Evolutionary conservation across 129 eudicot genomes (phyloP).

Genomic region (Tanacetum coccineum): DNA sequence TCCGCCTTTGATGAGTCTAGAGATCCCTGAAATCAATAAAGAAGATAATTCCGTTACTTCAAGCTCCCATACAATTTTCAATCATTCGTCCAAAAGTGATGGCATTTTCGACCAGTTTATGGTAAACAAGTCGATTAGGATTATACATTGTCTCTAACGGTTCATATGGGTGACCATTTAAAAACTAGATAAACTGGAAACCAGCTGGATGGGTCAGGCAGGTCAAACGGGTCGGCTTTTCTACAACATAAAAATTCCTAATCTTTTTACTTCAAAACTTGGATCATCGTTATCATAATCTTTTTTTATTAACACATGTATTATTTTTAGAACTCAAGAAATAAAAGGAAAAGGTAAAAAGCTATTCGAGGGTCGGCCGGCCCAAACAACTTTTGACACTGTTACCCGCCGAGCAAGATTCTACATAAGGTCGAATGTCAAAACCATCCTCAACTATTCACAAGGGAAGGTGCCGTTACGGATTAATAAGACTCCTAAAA

Average conservation of each 20-base stretch:
- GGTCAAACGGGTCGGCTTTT: no score
- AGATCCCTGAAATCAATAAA: constrained; percentile 62
- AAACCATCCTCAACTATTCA: background rate
- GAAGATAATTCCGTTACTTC: constrained; percentile 1
- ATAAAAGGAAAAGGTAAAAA: no score
- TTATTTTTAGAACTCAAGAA: no score
- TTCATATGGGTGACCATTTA: background rate
- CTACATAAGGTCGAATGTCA: constrained; percentile 2
- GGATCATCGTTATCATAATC: background rate
- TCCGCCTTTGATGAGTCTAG: constrained; percentile 83
- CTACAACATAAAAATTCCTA: background rate
- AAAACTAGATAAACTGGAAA: background rate
- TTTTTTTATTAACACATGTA: background rate
- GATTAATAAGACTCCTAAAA: constrained; percentile 16
- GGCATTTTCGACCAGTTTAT: background rate
- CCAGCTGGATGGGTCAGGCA: background rate
- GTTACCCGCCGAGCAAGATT: background rate
- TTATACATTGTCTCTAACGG: background rate
- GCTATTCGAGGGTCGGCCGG: background rate
- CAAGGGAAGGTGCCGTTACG: background rate
- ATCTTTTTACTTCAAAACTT: background rate
- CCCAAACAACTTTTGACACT: background rate
- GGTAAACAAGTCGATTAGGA: background rate
- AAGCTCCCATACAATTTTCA: no score
- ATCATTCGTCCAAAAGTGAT: background rate